Evolutionary conservation across 768 basidiomycete species (phyloP), one percentile per base, ranked within the genome.

Genomic region (Amanita molliuscula): DNA sequence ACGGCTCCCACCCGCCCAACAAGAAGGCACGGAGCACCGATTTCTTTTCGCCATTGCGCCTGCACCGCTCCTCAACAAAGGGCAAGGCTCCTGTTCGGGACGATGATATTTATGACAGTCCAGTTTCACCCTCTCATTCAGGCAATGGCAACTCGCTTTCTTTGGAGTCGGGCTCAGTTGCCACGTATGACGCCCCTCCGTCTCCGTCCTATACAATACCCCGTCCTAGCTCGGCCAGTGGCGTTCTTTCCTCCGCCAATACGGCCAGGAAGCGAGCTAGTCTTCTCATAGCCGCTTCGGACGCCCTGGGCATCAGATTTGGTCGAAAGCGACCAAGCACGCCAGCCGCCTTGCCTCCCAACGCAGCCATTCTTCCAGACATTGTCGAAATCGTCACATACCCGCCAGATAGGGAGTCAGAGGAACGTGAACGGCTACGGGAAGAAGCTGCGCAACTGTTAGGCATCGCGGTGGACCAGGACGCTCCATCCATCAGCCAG

Each of bases 391-490:
- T 89, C 44, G 72, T 66, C 42, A 78, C 77, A 7, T 69, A 64
- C 36, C 65, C 65, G 41, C 67, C 70, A 42, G 79, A 84, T 54
- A 75, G 70, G 40, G 87, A 89, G 57, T 72, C 76, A 43, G 81
- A 82, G 58, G 87, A 89, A 57, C 77, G 88, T 8, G 77, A 84
- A 54, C 77, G 84, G n/a, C 66, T 90, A 28, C 70, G 85, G 28
- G 82, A 84, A 48, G 79, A 76, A 34, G 88, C 88, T 15, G 88
- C 87, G 0, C 81, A 86, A 58, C 77, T 82, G 10, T 80, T 90
- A 42, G 88, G 88, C 5, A 73, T 72, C 29, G 67, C 78, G 38
- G 58, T 74, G n/a, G 71, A 74, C 21, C 61, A 66, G 21, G 65
- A 68, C 29, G 55, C 65, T 4, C 64, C 61, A 54, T 68, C 67